Percentiles rank a stretch among this genome's conserved stretches.
phyloP scores from a whole-genome alignment of 805 yeast species.

The Zygotorulaspora danielsina region DNA sequence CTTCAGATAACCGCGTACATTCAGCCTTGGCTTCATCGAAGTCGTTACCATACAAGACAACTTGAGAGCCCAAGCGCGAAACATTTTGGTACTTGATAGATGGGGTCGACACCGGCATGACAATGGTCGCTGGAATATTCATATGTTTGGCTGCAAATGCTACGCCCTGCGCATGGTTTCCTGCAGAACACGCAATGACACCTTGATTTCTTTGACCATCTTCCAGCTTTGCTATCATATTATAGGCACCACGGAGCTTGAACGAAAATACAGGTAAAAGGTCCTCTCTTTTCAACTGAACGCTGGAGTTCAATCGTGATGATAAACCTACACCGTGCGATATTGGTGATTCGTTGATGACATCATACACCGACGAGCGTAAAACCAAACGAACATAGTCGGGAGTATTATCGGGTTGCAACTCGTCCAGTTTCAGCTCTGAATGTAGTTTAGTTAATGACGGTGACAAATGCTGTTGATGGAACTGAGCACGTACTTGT shows the following conservation, averaged over 20 bases:
- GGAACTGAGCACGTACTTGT: slow-evolving; percentile 17
- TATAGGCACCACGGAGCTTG: slow-evolving; percentile 95
- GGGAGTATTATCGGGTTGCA: slow-evolving; percentile 64
- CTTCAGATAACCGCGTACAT: slow-evolving; percentile 65
- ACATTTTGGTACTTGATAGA: slow-evolving; percentile 91
- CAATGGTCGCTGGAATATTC: slow-evolving; percentile 90
- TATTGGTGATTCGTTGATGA: slow-evolving; percentile 84
- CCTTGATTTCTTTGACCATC: slow-evolving; percentile 62
- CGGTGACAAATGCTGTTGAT: slow-evolving; percentile 21
- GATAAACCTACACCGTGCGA: slow-evolving; percentile 71
- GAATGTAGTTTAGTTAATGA: slow-evolving; percentile 28
- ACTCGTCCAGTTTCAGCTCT: slow-evolving; percentile 42
- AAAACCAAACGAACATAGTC: slow-evolving; percentile 88
- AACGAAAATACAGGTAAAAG: slow-evolving; percentile 91
- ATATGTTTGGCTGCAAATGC: slow-evolving; percentile 85
- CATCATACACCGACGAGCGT: slow-evolving; percentile 93
- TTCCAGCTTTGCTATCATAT: slow-evolving; percentile 86
- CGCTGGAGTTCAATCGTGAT: slow-evolving; percentile 67
- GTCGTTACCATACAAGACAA: slow-evolving; percentile 88
- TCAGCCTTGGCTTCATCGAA: slow-evolving; percentile 94
- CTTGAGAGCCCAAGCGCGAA: slow-evolving; percentile 87
- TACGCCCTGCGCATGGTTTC: slow-evolving; percentile 99
- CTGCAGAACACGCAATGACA: slow-evolving; percentile 97
- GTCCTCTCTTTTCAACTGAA: slow-evolving; percentile 86
- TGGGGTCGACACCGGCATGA: slow-evolving; percentile 97